Conservation (phyloP, 1,284 basidiomycete species). For the Schizophyllum commune region DNA sequence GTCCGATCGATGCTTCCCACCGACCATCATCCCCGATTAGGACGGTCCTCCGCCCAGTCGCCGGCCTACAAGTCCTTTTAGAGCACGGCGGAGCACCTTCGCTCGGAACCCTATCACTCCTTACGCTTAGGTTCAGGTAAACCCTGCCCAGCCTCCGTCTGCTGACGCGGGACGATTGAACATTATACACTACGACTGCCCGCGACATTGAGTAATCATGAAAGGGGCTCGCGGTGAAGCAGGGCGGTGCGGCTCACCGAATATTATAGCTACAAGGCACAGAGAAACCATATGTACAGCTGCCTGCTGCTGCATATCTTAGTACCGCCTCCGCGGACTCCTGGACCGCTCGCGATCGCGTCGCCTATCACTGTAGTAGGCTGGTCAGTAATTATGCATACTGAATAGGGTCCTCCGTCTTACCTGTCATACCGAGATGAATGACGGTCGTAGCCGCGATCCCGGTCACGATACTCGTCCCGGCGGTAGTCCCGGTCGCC, state of each 20-base stretch:
- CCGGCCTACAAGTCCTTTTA: not conserved
- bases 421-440: conserved; percentile 68
- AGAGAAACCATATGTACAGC: not conserved
- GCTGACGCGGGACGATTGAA: not conserved
- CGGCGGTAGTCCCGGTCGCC: conserved; percentile 46
- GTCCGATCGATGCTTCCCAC: not conserved
- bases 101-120: not conserved
- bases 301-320: conserved; percentile 14
- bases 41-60: not conserved
- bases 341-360: conserved; percentile 72
- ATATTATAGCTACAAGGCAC: not conserved
- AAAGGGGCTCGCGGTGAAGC: not conserved
- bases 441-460: conserved; percentile 65
- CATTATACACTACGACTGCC: not conserved
- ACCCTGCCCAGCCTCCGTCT: not conserved
- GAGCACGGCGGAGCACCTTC: not conserved
- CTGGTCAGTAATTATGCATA: not conserved
- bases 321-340: conserved; percentile 69
- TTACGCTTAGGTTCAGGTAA: not conserved
- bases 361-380: conserved; percentile 45
- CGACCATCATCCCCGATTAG: not conserved
- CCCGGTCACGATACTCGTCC: conserved; percentile 50
- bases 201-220: not conserved
- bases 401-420: conserved; percentile 23
- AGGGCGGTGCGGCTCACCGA: not conserved